phyloP scores from a whole-genome alignment of 352 stramenopile genomes.

The Aphanomyces astaci region DNA sequence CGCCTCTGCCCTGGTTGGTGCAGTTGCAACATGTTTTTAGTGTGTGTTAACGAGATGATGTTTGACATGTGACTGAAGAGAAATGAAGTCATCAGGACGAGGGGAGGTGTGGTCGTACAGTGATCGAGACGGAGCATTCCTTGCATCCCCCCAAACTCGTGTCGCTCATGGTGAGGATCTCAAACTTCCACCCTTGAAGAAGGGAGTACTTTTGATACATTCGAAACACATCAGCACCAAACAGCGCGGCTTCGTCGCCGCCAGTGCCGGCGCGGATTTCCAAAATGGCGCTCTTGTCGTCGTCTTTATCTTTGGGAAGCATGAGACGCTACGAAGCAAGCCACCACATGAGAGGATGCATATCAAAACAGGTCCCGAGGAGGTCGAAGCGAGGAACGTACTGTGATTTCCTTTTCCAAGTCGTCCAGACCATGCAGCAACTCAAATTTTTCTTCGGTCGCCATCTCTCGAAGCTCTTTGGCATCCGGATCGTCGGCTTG shows the following conservation, averaged over 20 bases:
- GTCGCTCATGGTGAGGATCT: constrained; percentile 81
- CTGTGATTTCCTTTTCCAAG: constrained; percentile 55
- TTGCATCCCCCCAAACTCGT: constrained; percentile 81
- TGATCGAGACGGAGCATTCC: constrained; percentile 66
- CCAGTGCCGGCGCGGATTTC: constrained; percentile 95
- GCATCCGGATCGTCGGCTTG: constrained; percentile 44
- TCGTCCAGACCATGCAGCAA: constrained; percentile 41
- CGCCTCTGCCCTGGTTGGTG: constrained; percentile 51
- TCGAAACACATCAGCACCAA: constrained; percentile 88
- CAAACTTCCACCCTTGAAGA: constrained; percentile 84
- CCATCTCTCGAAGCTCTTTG: constrained; percentile 61
- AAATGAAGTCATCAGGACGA: no score
- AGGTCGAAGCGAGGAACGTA: no score
- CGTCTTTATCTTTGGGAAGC: constrained; percentile 76
- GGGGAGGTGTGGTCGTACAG: neutral
- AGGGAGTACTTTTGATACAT: constrained; percentile 90
- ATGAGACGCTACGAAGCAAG: constrained; percentile 45
- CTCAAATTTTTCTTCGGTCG: constrained; percentile 61
- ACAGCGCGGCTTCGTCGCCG: constrained; percentile 95
- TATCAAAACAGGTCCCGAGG: no score
- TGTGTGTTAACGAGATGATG: no score
- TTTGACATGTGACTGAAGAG: no score
- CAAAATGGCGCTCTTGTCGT: constrained; percentile 96
- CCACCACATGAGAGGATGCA: neutral
- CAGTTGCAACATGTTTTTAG: no score